Base-by-base conservation (phyloP, 805 yeast genomes). In the Kluyveromyces dobzhanskii region DNA sequence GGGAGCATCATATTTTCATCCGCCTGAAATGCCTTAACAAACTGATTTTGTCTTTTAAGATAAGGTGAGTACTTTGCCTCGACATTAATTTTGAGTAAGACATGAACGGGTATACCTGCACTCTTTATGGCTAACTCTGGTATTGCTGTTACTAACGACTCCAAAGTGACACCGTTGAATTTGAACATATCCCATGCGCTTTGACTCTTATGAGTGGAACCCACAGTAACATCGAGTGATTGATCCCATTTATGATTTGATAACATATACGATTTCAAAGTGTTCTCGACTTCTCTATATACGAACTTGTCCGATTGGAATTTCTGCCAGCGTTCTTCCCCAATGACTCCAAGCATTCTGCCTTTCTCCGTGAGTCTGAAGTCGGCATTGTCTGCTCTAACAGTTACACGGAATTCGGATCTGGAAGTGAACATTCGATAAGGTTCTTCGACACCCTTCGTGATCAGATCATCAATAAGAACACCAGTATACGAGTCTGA, bases 381-480 rank as follows among this genome's bases (percentile, higher is more conserved):
- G 54, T 94, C 97, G 0, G 99, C 97, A 65, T 92, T 92, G 58
- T 92, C 98, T 0, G 95, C 80, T 43, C 99, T 69, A 4, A 87
- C 85, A 25, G 87, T 80, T 28, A 92, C 76, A 55, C 98, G 70
- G 57, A 86, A 92, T 57, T 92, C 99, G 0, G 95, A 84, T 37
- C 99, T 72, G 4, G 97, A 86, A 0, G 98, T 92, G 56, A 92
- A 92, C 98, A 92, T 92, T 46, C 99, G 68, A 57, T 92, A 92
- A 1, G 99, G 99, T 59, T 92, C 99, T 44, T 80, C 85, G 2
- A 92, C 95, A 14, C 98, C 99, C 58, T 86, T 86, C 0, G 96
- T 88, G 23, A 88, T 82, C 47, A 92, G 68, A 64, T 92, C 99
- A 60, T 92, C 98, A 35, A 92, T 80, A 42, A 92, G 65, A 4